Evolutionary conservation across 2,329 filamentous ascomycete genomes (phyloP), one percentile per base, ranked within the genome.

Genomic region (Sclerotinia minor): DNA sequence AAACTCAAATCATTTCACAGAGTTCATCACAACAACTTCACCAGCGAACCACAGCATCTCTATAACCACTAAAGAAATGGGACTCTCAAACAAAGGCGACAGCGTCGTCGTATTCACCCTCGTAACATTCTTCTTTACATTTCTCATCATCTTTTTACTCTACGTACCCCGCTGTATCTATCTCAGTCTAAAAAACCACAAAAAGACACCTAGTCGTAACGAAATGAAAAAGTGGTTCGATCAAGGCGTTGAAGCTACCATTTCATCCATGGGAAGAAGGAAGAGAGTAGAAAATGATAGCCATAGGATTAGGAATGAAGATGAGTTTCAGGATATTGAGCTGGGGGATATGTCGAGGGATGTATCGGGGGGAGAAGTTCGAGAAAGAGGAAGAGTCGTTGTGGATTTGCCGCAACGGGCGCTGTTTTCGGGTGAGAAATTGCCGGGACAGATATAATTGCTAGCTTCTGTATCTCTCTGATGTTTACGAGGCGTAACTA

Each of bases 1-100:
- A 50, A 17, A 1, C 3, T n/a, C 49, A 2, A 35, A 38, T 24
- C 13, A 35, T 13, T 35, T 11, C 6, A 61, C 13, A 60, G 4
- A 19, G 32, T 19, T 49, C 21, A 49, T 1, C 15, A 9, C 11
- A 24, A 49, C 13, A 26, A 24, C n/a, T 26, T 29, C 24, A 44
- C 19, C 24, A 29, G 9, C 21, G 21, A 17, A 17, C 17, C 32
- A 53, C 5, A 32, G 5, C 24, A 29, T 17, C 24, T 29, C 19
- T 1, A 26, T 5, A 8, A 60, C 9, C 32, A 53, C 9, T 11
- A 32, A 59, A 8, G 26, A 47, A 64, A 64, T 64, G 61, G 24
- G 17, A n/a, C 38, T 64, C 49, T 64, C 61, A 29, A 64, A 41
- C n/a, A 52, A 64, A 19, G 49, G 35, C 19, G 49, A 64, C 8